Base-by-base conservation (phyloP, 768 basidiomycete genomes). In the Bullera alba region DNA sequence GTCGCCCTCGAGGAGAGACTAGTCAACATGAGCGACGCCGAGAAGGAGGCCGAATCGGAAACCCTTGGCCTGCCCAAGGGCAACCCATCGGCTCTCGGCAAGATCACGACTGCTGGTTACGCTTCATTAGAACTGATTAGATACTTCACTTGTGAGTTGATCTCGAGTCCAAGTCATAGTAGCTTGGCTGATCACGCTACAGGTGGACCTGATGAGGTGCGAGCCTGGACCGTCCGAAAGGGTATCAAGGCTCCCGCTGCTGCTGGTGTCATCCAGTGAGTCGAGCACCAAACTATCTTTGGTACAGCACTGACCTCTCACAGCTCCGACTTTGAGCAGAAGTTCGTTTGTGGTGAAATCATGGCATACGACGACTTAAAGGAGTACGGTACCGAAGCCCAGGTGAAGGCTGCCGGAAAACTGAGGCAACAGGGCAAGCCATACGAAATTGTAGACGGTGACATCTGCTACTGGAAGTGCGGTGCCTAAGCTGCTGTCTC, bases 331-430 rank as follows among this genome's bases (percentile, higher is more conserved):
- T 96, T 97, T 69, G 90, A 96, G 77, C 87, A 93, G 74, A 92
- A 95, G 75, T 95, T 95, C 61, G 86, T 96, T 21, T 95, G 90
- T 57, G 91, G 90, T 73, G 93, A 96, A 75, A 93, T 97, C 70
- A 93, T 96, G 90, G 67, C 82, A 0, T 95, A 83, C 64, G 82
- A 83, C 0, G 95, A 96, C 73, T 77, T 99, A 53, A 84, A 84
- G 65, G 90, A 95, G 73, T 77, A 91, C 60, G 92, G 91, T 10
- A 85, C 85, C 54, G 95, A 99, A 76, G 56, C 80, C 5, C 82
- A 86, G 16, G 92, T 95, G 66, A 97, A 97, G 75, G 88, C 91
- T 21, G 76, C 86, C 16, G 93, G 93, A 27, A 95, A 92, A 76
- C 79, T 91, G 48, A 78, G 88, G 68, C 93, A 97, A 68, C 91